Conservation (phyloP, 495 filamentous ascomycete genomes). For the Recurvomyces mirabilis region DNA sequence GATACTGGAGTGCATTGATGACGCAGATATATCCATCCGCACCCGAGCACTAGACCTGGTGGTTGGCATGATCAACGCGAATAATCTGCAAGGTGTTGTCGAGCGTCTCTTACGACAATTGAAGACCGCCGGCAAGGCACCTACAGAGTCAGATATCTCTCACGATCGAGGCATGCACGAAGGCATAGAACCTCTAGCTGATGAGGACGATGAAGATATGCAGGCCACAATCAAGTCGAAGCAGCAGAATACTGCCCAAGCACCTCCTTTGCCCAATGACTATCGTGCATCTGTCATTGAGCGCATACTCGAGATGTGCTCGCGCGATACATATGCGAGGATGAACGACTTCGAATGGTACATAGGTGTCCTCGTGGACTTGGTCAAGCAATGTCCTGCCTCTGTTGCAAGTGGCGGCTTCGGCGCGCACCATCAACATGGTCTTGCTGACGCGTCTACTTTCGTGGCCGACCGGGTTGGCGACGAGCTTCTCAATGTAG, state of each 20-base stretch:
- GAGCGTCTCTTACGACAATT: constrained; percentile 79
- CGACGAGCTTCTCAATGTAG: constrained; percentile 71
- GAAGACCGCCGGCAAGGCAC: constrained; percentile 38
- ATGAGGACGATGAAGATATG: constrained; percentile 48
- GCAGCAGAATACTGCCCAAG: constrained; percentile 26
- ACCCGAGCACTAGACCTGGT: constrained; percentile 84
- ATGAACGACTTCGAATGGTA: constrained; percentile 95
- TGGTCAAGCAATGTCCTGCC: constrained; percentile 57
- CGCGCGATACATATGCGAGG: constrained; percentile 75
- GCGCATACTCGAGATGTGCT: constrained; percentile 79
- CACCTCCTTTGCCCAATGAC: constrained; percentile 55
- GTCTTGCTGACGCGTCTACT: constrained; percentile 7
- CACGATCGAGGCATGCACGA: constrained; percentile 25
- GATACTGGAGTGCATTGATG: constrained; percentile 90
- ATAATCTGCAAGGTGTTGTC: constrained; percentile 73
- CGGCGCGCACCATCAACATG: neutral
- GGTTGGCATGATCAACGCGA: constrained; percentile 77
- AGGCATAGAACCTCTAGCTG: constrained; percentile 37
- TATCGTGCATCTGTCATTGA: constrained; percentile 70
- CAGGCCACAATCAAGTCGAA: constrained; percentile 32
- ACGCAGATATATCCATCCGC: constrained; percentile 90
- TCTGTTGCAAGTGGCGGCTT: constrained; percentile 8
- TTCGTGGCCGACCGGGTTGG: constrained; percentile 46
- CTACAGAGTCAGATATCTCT: constrained; percentile 27
- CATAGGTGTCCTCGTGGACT: constrained; percentile 67